Evolutionary conservation across 805 yeast species (phyloP).

Genomic region (Ogataea nonfermentans): DNA sequence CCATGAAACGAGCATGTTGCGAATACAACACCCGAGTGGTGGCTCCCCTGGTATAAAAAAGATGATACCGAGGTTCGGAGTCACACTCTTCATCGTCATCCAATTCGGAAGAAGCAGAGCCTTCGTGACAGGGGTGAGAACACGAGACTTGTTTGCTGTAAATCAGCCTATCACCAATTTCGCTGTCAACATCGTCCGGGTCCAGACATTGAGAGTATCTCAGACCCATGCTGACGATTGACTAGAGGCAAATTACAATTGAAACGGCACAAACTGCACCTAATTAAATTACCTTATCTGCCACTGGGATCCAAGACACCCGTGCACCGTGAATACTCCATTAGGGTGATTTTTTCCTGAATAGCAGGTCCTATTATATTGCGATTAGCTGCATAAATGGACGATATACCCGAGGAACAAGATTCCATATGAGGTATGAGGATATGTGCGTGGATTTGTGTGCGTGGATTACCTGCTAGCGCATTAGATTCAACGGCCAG

Average conservation of each 20-base stretch:
- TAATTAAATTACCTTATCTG: constrained; percentile 8
- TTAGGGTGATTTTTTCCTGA: background rate
- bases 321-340: constrained; percentile 2
- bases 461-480: background rate
- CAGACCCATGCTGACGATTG: constrained; percentile 41
- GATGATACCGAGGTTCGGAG: constrained; percentile 10
- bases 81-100: constrained; percentile 19
- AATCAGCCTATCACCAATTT: constrained; percentile 10
- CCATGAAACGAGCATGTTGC: constrained; percentile 10
- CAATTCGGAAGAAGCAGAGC: constrained; percentile 11
- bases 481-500: background rate
- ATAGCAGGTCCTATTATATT: background rate
- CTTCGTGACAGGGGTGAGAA: constrained; percentile 16
- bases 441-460: no score
- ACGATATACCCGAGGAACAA: constrained; percentile 8
- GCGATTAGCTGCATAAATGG: constrained; percentile 5
- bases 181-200: constrained; percentile 25
- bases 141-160: constrained; percentile 11
- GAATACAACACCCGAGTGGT: constrained; percentile 7
- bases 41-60: constrained; percentile 12
- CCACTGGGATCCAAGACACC: constrained; percentile 2
- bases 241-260: background rate
- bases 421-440: no score
- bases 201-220: constrained; percentile 43
- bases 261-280: constrained; percentile 2